Evolutionary conservation across 371 early-diverging fungal species (phyloP).

Genomic region (Conidiobolus incongruus): DNA sequence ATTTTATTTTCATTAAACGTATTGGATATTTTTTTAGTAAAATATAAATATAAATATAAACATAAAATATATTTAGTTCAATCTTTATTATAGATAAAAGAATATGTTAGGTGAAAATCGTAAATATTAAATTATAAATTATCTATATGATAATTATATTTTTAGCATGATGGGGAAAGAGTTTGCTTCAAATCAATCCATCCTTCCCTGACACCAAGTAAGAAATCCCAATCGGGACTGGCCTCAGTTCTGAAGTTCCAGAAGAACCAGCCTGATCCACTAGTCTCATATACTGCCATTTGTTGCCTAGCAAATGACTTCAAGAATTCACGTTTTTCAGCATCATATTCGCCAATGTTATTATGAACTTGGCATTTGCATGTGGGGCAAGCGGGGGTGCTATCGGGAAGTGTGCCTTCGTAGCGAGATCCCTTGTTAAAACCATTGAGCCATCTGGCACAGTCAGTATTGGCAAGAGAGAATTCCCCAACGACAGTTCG

Average conservation of each 20-base stretch:
- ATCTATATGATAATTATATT: neutral
- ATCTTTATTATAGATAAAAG: neutral
- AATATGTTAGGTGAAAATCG: neutral
- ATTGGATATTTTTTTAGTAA: neutral
- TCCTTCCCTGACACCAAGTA: constrained; percentile 12
- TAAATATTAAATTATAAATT: neutral
- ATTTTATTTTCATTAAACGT: neutral
- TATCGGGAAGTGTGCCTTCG: constrained; percentile 26
- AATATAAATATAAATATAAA: neutral
- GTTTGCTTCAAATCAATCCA: constrained; percentile 7
- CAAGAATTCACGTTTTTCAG: constrained; percentile 13
- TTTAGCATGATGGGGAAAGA: neutral
- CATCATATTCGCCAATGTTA: constrained; percentile 10
- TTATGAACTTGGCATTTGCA: constrained; percentile 25
- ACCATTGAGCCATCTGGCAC: constrained; percentile 47
- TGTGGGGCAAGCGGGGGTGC: constrained; percentile 5
- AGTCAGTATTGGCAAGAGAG: constrained; percentile 45
- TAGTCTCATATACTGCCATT: constrained; percentile 23
- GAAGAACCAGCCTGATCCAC: constrained; percentile 42
- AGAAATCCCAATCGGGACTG: constrained; percentile 16
- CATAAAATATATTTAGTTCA: neutral
- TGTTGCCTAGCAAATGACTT: constrained; percentile 20
- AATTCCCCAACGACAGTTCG: constrained; percentile 5
- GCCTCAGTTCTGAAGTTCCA: constrained; percentile 44
- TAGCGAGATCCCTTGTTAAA: constrained; percentile 35